Conservation (phyloP, 495 filamentous ascomycete genomes). For the Aspergillus diversus region DNA sequence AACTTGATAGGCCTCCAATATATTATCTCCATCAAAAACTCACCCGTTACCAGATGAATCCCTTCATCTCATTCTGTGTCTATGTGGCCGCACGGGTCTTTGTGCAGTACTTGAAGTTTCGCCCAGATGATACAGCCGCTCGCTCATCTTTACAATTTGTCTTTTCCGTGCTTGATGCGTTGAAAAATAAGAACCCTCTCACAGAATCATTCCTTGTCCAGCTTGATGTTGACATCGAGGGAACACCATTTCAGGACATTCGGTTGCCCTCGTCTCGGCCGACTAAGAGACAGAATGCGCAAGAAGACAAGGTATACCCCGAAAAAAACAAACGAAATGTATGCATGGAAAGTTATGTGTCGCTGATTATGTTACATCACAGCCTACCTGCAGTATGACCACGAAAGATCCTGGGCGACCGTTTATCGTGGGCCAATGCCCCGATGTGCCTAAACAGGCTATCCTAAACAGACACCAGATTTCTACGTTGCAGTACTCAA, state of each 20-base stretch:
- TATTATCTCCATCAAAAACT: slow-evolving; percentile 22
- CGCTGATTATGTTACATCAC: not conserved
- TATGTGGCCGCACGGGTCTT: slow-evolving; percentile 95
- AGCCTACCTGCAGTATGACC: not conserved
- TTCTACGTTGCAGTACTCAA: not conserved
- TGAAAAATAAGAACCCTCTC: slow-evolving; percentile 87
- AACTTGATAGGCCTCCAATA: not conserved
- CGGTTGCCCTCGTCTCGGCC: slow-evolving; percentile 5
- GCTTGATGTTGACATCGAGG: slow-evolving; percentile 87
- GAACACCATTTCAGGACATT: slow-evolving; percentile 44
- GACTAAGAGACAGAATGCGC: not conserved
- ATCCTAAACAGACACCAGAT: not conserved
- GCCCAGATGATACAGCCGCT: slow-evolving; percentile 81
- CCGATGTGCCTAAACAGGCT: too few relatives aligned
- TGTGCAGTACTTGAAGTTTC: slow-evolving; percentile 89
- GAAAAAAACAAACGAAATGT: too few relatives aligned
- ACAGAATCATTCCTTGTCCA: slow-evolving; percentile 96
- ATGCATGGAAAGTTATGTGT: too few relatives aligned
- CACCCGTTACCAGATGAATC: slow-evolving; percentile 74
- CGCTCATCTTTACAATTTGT: slow-evolving; percentile 86
- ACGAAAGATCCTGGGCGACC: not conserved
- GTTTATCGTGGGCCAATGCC: too few relatives aligned
- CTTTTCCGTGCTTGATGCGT: slow-evolving; percentile 81
- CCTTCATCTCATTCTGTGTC: slow-evolving; percentile 93
- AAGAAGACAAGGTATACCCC: slow-evolving; percentile 4